Evolutionary conservation across 2,329 filamentous ascomycete genomes (phyloP).

Genomic region (Fusarium incarnatum): DNA sequence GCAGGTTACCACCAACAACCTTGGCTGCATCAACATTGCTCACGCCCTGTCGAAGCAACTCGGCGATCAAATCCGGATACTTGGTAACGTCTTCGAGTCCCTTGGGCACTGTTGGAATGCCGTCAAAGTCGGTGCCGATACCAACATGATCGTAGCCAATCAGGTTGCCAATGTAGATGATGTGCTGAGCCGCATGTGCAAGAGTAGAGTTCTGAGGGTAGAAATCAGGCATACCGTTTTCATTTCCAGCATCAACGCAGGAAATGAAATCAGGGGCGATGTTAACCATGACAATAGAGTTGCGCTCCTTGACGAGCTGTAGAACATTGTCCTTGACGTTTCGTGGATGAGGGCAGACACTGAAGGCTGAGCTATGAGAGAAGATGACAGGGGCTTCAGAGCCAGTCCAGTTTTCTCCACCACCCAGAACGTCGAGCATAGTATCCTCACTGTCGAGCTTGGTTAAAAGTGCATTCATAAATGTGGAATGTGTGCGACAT

Average conservation of each 20-base stretch:
- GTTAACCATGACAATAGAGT: slow-evolving; percentile 91
- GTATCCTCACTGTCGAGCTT: slow-evolving; percentile 71
- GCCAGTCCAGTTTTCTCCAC: slow-evolving; percentile 71
- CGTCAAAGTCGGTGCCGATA: slow-evolving; percentile 91
- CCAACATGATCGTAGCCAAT: slow-evolving; percentile 92
- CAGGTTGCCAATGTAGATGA: slow-evolving; percentile 81
- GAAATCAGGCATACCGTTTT: slow-evolving; percentile 74
- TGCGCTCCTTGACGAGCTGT: slow-evolving; percentile 76
- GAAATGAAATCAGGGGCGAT: slow-evolving; percentile 86
- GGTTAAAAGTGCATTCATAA: not conserved
- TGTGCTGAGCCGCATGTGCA: slow-evolving; percentile 81
- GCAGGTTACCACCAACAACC: slow-evolving; percentile 81
- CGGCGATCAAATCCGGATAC: slow-evolving; percentile 81
- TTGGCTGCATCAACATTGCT: slow-evolving; percentile 79
- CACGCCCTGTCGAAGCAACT: slow-evolving; percentile 78
- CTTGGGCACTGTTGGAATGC: slow-evolving; percentile 71
- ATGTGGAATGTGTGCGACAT: not conserved
- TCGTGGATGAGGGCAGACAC: slow-evolving; percentile 85
- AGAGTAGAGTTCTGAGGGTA: slow-evolving; percentile 78
- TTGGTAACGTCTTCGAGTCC: slow-evolving; percentile 89
- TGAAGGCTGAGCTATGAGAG: slow-evolving; percentile 85
- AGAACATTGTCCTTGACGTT: slow-evolving; percentile 91
- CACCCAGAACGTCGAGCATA: slow-evolving; percentile 84
- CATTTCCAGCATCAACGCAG: slow-evolving; percentile 70
- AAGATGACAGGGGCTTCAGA: slow-evolving; percentile 88